These are phyloP conservation scores for Eucalyptus marginata DNA, from an alignment of 345 rosid species.

Conservation along the genomic window DNA sequence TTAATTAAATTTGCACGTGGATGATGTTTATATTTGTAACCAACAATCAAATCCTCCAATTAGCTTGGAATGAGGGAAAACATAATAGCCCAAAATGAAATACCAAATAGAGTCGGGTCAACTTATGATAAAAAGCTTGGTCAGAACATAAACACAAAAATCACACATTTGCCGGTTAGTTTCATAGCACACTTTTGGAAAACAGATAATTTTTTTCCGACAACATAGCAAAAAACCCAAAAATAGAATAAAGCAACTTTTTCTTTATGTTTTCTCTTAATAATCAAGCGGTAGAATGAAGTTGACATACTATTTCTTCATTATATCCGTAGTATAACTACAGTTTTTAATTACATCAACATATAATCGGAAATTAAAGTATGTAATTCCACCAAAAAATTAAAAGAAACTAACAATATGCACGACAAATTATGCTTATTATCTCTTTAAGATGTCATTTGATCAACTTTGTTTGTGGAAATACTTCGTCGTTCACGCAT, in stretches of 20 bases:
- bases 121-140: neutral
- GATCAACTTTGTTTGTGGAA: neutral
- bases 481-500: neutral
- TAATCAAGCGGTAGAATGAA: neutral
- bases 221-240: neutral
- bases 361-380: neutral
- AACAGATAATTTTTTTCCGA: neutral
- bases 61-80: neutral
- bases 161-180: neutral
- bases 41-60: neutral
- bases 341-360: neutral
- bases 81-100: neutral
- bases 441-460: neutral
- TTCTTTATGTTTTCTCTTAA: neutral
- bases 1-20: neutral
- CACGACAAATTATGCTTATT: neutral
- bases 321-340: neutral
- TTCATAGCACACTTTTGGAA: neutral
- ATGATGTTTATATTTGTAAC: neutral
- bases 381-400: neutral
- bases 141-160: neutral
- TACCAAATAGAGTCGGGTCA: neutral
- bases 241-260: neutral
- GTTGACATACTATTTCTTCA: neutral
- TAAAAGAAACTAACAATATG: neutral